A percentile compares a stretch with the other conserved stretches of the same genome.
These are phyloP conservation scores for Dryadomyces quercus-mongolicae DNA, from an alignment of 2,329 filamentous ascomycete genomes.

Conservation along the genomic window DNA sequence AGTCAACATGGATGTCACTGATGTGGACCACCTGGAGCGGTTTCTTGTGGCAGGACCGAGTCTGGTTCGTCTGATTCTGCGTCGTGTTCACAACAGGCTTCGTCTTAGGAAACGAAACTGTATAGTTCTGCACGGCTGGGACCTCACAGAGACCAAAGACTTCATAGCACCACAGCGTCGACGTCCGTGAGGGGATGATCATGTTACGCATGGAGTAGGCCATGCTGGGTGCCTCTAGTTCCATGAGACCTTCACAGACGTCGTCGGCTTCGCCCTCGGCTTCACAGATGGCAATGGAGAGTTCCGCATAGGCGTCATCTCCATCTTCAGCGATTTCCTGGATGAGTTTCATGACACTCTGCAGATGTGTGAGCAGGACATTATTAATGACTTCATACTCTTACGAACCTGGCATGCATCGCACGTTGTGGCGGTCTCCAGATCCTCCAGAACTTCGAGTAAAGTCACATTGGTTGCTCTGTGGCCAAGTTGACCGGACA, in stretches of 20 bases:
- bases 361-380: not conserved
- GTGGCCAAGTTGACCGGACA: too few relatives aligned
- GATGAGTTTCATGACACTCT: slow-evolving; percentile 19
- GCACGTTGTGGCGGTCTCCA: not conserved
- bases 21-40: slow-evolving; percentile 44
- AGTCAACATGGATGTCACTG: slow-evolving; percentile 47
- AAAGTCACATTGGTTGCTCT: not conserved
- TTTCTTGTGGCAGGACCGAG: slow-evolving; percentile 31
- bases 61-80: slow-evolving; percentile 6
- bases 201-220: slow-evolving; percentile 35
- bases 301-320: slow-evolving; percentile 18
- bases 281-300: slow-evolving; percentile 1
- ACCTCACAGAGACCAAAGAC: slow-evolving; percentile 41
- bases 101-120: slow-evolving; percentile 31
- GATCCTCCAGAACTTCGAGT: not conserved
- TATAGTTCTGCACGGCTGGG: slow-evolving; percentile 29
- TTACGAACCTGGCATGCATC: not conserved
- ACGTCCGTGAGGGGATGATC: slow-evolving; percentile 33
- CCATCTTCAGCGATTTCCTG: slow-evolving; percentile 23
- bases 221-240: slow-evolving; percentile 39
- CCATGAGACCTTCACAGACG: slow-evolving; percentile 41
- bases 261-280: slow-evolving; percentile 33
- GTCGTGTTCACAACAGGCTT: slow-evolving; percentile 16
- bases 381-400: not conserved
- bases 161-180: slow-evolving; percentile 37